Percentiles rank a stretch among this genome's conserved stretches.
phyloP scores from a whole-genome alignment of 208 protist genomes.

The Trypanosoma grayi region DNA sequence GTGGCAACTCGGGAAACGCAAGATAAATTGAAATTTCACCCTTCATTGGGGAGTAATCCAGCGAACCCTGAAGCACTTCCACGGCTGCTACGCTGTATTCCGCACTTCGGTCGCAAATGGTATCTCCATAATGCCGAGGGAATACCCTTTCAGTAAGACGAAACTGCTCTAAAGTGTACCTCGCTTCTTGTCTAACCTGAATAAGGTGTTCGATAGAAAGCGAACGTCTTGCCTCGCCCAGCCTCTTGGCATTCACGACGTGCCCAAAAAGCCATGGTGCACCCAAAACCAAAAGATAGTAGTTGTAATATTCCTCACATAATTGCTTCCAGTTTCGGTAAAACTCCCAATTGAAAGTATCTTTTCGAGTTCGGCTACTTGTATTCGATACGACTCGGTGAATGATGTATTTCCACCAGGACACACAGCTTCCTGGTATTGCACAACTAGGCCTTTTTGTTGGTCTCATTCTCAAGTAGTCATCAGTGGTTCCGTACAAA shows the following conservation, averaged over 20 bases:
- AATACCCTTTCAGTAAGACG: slow-evolving; percentile 6
- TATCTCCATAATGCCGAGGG: slow-evolving; percentile 22
- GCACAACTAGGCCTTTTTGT: slow-evolving; percentile 2
- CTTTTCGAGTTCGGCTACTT: not conserved
- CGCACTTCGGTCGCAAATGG: not conserved
- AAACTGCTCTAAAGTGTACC: slow-evolving; percentile 14
- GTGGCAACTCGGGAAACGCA: slow-evolving; percentile 1
- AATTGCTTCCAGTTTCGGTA: slow-evolving; percentile 33
- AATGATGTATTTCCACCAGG: slow-evolving; percentile 20
- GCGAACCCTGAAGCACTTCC: slow-evolving; percentile 1
- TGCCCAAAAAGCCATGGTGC: slow-evolving; percentile 12
- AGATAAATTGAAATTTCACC: slow-evolving; percentile 4
- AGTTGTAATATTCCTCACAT: slow-evolving; percentile 35
- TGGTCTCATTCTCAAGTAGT: not conserved
- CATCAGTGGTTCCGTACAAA: not conserved
- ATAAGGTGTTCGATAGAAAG: slow-evolving; percentile 27
- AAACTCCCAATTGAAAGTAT: slow-evolving; percentile 29
- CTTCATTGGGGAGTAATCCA: not conserved
- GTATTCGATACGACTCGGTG: slow-evolving; percentile 2
- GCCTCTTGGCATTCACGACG: not conserved
- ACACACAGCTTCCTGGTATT: not conserved
- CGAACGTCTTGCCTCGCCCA: not conserved
- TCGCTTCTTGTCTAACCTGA: slow-evolving; percentile 21
- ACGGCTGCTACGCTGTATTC: slow-evolving; percentile 15
- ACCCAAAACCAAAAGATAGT: slow-evolving; percentile 9